Conservation (phyloP, 768 basidiomycete genomes). For the Lactifluus subvellereus region DNA sequence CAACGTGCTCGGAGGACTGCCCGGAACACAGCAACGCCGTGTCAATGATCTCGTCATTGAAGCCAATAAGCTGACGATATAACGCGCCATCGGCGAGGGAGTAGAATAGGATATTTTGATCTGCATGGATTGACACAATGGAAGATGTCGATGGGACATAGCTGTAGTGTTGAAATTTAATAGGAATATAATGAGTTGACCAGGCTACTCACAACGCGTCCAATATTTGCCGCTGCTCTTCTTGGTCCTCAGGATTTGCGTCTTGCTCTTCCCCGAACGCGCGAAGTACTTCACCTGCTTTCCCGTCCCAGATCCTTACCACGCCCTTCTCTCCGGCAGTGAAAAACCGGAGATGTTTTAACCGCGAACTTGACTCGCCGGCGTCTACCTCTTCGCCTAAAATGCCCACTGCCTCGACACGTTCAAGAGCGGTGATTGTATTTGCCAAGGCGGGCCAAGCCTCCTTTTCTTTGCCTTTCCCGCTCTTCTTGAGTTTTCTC, state of each 20-base stretch:
- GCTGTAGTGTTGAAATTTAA: conserved; percentile 36
- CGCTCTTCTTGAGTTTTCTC: conserved; percentile 32
- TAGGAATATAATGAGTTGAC: background rate
- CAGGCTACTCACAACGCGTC: conserved; percentile 62
- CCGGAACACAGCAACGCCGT: conserved; percentile 63
- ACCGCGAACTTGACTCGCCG: conserved; percentile 37
- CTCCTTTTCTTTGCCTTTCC: conserved; percentile 46
- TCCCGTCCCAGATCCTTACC: conserved; percentile 80
- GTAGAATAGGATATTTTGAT: conserved; percentile 95
- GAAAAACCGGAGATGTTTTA: conserved; percentile 57
- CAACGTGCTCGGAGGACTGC: conserved; percentile 54
- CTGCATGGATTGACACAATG: conserved; percentile 82
- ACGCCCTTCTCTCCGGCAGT: conserved; percentile 90
- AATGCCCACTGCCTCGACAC: conserved; percentile 82
- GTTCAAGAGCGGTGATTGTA: conserved; percentile 79
- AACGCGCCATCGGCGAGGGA: conserved; percentile 62
- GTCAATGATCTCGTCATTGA: conserved; percentile 98
- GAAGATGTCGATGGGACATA: conserved; percentile 60
- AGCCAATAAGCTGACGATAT: conserved; percentile 84
- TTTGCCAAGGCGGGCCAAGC: conserved; percentile 56
- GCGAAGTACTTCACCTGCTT: conserved; percentile 55
- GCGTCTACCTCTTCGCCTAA: conserved; percentile 47
- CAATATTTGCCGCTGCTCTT: conserved; percentile 80
- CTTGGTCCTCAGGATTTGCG: conserved; percentile 48
- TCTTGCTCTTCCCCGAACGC: conserved; percentile 48